Conservation (phyloP, 345 rosid genomes). For the Eucalyptus rudis region DNA sequence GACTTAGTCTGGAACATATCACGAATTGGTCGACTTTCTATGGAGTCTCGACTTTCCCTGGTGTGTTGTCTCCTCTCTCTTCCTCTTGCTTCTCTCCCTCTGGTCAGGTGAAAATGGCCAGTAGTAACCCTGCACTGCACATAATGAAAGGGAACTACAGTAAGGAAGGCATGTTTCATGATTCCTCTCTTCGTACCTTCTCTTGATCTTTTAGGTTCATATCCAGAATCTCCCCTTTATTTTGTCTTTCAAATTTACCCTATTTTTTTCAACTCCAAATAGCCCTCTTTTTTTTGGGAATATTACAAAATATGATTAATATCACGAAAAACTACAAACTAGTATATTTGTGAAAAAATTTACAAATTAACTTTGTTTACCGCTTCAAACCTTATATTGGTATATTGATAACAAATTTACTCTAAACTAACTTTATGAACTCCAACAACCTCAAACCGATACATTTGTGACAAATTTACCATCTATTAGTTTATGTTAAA, state of each 20-base stretch:
- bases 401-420: too few relatives aligned
- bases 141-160: not conserved
- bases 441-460: too few relatives aligned
- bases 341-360: too few relatives aligned
- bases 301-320: not conserved
- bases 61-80: not conserved
- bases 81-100: not conserved
- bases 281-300: not conserved
- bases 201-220: not conserved
- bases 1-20: not conserved
- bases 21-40: not conserved
- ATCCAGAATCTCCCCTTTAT: not conserved
- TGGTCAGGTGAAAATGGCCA: not conserved
- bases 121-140: not conserved
- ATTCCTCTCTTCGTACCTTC: not conserved
- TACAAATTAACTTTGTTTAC: too few relatives aligned
- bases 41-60: not conserved
- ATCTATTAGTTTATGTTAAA: too few relatives aligned
- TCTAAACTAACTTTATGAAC: too few relatives aligned
- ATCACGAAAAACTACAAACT: too few relatives aligned
- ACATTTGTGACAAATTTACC: too few relatives aligned
- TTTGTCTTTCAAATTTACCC: not conserved
- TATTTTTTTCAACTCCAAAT: not conserved
- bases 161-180: not conserved
- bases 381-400: too few relatives aligned